Evolutionary conservation across 2,329 filamentous ascomycete species (phyloP).

Genomic region (Akanthomyces muscarius): DNA sequence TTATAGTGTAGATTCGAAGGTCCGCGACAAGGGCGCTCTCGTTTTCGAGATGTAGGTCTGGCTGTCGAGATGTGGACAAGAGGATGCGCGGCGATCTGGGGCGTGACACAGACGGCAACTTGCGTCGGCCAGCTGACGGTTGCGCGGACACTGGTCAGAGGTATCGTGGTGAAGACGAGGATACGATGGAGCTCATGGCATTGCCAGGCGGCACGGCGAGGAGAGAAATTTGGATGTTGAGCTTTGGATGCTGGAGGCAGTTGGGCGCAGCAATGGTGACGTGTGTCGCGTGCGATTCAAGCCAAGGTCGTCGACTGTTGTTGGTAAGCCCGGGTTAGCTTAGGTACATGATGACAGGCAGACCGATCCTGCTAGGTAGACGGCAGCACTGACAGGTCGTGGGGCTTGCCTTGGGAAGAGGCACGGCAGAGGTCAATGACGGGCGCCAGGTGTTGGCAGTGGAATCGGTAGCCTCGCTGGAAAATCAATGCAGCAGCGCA

Average conservation of each 20-base stretch:
- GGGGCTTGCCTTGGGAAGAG: neutral
- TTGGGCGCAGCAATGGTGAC: neutral
- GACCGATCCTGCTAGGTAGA: neutral
- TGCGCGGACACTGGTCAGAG: neutral
- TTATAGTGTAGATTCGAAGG: neutral
- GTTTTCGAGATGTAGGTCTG: neutral
- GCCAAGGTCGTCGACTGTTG: constrained; percentile 3
- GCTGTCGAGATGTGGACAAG: neutral
- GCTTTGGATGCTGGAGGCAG: neutral
- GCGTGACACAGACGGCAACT: neutral
- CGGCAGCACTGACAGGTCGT: neutral
- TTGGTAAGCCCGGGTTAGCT: constrained; percentile 4
- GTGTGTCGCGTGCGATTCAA: constrained; percentile 14
- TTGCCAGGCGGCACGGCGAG: neutral
- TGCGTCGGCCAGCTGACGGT: neutral
- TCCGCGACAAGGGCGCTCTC: neutral
- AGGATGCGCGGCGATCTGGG: neutral
- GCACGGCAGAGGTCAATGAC: neutral
- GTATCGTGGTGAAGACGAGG: neutral
- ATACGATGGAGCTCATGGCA: neutral
- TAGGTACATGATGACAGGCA: neutral
- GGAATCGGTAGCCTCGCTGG: neutral
- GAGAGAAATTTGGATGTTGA: neutral
- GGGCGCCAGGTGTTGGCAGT: neutral
- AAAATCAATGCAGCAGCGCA: too few species aligned